phyloP scores from a whole-genome alignment of 768 basidiomycete genomes.

The Coprinellus micaceus region DNA sequence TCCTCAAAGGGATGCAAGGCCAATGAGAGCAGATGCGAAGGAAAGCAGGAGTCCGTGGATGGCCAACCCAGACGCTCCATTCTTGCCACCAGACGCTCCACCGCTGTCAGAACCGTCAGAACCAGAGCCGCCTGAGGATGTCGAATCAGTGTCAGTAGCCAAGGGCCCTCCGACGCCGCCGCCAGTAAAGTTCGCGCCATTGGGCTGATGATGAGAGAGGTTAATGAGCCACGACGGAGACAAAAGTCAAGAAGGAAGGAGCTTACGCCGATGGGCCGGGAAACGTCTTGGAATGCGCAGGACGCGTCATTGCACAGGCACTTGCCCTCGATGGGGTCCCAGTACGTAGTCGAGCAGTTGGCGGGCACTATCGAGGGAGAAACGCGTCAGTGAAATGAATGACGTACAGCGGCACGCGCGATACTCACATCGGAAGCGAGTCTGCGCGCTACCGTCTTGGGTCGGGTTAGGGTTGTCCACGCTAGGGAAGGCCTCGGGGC shows the following conservation, averaged over 20 bases:
- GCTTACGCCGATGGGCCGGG: constrained; percentile 31
- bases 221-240: not conserved
- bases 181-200: constrained; percentile 13
- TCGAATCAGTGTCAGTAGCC: too few relatives aligned
- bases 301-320: constrained; percentile 56
- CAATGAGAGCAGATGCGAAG: too few relatives aligned
- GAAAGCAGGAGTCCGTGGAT: too few relatives aligned
- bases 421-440: constrained; percentile 54
- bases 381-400: not conserved
- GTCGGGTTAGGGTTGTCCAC: constrained; percentile 63
- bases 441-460: constrained; percentile 46
- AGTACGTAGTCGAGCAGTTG: constrained; percentile 77
- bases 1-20: too few relatives aligned
- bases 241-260: not conserved
- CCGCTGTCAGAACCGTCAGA: not conserved
- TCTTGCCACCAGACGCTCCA: not conserved
- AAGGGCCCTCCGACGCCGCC: constrained; percentile 14
- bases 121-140: not conserved
- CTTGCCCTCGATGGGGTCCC: constrained; percentile 67
- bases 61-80: too few relatives aligned
- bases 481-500: constrained; percentile 52
- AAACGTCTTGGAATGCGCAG: constrained; percentile 63
- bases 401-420: not conserved
- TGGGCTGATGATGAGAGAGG: constrained; percentile 8
- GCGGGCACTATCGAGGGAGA: constrained; percentile 44